A percentile compares a stretch with the other conserved stretches of the same genome.
Evolutionary conservation across 2,329 filamentous ascomycete genomes (phyloP).

Genomic region (Trichoderma arundinaceum): DNA sequence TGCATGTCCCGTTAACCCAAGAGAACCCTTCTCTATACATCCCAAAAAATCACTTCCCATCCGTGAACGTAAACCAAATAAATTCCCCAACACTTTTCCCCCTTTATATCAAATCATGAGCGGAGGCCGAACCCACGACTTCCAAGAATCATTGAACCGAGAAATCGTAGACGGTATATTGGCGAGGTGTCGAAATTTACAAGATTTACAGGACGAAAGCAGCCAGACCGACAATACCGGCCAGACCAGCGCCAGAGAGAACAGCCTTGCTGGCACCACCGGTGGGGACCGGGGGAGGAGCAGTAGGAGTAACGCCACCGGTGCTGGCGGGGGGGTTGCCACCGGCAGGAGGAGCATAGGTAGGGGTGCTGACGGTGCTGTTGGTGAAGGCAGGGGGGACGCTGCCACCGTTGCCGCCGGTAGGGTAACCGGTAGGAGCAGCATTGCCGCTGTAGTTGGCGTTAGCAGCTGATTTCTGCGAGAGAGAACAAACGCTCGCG

Average conservation of each 20-base stretch:
- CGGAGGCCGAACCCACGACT: slow-evolving; percentile 47
- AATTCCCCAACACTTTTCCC: slow-evolving; percentile 38
- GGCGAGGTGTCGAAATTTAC: slow-evolving; percentile 43
- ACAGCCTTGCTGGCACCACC: slow-evolving; percentile 62
- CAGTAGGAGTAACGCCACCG: slow-evolving; percentile 40
- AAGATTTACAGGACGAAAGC: slow-evolving; percentile 64
- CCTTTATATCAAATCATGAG: slow-evolving; percentile 46
- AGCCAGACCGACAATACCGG: slow-evolving; percentile 64
- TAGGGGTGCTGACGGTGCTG: slow-evolving; percentile 51
- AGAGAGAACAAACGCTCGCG: neutral
- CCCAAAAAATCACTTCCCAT: slow-evolving; percentile 39
- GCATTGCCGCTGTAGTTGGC: slow-evolving; percentile 43
- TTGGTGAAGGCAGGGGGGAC: slow-evolving; percentile 39
- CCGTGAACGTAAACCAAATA: slow-evolving; percentile 40
- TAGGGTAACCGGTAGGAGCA: slow-evolving; percentile 39
- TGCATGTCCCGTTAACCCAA: slow-evolving; percentile 47
- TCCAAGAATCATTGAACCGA: slow-evolving; percentile 48
- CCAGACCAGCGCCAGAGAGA: slow-evolving; percentile 64
- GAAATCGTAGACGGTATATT: slow-evolving; percentile 43
- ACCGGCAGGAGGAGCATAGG: slow-evolving; percentile 35
- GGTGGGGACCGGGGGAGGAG: slow-evolving; percentile 49
- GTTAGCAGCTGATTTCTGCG: slow-evolving; percentile 32
- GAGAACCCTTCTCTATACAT: slow-evolving; percentile 45
- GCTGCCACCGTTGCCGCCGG: slow-evolving; percentile 40
- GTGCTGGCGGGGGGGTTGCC: slow-evolving; percentile 37